Conservation (phyloP, 2,329 filamentous ascomycete species). For the Xylaria digitata region DNA sequence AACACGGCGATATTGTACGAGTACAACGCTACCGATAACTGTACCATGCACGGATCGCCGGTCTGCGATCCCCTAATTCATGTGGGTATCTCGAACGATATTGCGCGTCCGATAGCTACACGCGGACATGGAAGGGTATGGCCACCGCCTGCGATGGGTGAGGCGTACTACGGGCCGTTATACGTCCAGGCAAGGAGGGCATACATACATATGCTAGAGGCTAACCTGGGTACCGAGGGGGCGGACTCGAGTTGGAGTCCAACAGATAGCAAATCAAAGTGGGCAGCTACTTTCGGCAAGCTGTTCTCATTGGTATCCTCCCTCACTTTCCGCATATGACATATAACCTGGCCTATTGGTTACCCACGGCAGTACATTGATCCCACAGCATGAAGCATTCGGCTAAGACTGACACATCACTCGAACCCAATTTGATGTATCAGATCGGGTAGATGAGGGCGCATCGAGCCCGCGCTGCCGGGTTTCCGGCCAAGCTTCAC, state of each 20-base stretch:
- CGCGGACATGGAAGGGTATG: not conserved
- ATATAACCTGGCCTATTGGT: slow-evolving; percentile 1
- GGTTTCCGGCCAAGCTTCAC: not conserved
- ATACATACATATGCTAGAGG: not conserved
- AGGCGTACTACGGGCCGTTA: slow-evolving; percentile 16
- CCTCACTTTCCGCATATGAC: slow-evolving; percentile 6
- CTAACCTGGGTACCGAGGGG: slow-evolving; percentile 3
- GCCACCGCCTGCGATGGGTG: not conserved
- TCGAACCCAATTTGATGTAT: slow-evolving; percentile 5
- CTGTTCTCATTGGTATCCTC: not conserved
- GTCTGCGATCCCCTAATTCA: not conserved
- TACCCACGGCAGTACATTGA: not conserved
- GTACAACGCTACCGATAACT: not conserved
- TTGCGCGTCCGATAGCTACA: slow-evolving; percentile 10
- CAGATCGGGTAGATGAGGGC: slow-evolving; percentile 13
- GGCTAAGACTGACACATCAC: slow-evolving; percentile 16
- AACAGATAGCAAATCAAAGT: slow-evolving; percentile 5
- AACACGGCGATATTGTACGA: slow-evolving; percentile 19
- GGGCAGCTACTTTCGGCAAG: too few relatives aligned
- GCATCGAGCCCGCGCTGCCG: not conserved
- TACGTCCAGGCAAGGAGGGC: not conserved
- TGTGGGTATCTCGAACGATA: not conserved
- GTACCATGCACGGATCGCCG: slow-evolving; percentile 1
- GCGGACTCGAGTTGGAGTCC: slow-evolving; percentile 8
- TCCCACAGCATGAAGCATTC: not conserved